Evolutionary conservation across 1,284 basidiomycete genomes (phyloP).

Genomic region (Cystobasidium slooffiae): DNA sequence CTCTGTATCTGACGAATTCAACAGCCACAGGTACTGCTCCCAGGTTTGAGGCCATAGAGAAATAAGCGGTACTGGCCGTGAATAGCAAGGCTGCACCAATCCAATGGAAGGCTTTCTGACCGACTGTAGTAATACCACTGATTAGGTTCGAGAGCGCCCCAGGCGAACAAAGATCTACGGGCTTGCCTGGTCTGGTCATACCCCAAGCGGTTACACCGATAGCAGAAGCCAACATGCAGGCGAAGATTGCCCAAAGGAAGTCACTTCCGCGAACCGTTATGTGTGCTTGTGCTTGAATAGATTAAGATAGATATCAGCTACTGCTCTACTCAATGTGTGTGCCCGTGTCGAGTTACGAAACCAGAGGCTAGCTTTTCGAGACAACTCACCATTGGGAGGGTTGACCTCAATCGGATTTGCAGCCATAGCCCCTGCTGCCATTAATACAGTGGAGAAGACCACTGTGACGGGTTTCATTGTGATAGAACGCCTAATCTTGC

Average conservation of each 20-base stretch:
- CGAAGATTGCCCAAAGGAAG: slow-evolving; percentile 60
- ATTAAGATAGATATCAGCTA: no score
- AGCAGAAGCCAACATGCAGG: slow-evolving; percentile 54
- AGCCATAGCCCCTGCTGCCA: slow-evolving; percentile 13
- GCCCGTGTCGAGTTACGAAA: no score
- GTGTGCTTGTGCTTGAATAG: slow-evolving; percentile 16
- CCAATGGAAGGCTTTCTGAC: slow-evolving; percentile 44
- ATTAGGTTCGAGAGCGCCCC: not conserved
- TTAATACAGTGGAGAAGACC: not conserved
- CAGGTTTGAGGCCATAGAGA: slow-evolving; percentile 67
- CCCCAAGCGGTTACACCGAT: slow-evolving; percentile 57
- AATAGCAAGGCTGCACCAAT: slow-evolving; percentile 49
- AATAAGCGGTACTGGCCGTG: slow-evolving; percentile 59
- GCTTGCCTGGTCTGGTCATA: slow-evolving; percentile 58
- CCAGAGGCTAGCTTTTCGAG: no score
- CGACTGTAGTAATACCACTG: slow-evolving; percentile 53
- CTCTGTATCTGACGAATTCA: slow-evolving; percentile 59
- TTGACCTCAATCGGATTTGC: slow-evolving; percentile 26
- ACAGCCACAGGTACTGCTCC: slow-evolving; percentile 63
- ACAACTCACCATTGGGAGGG: slow-evolving; percentile 4
- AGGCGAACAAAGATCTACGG: not conserved
- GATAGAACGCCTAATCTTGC: no score
- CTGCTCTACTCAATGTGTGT: no score
- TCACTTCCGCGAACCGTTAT: slow-evolving; percentile 51
- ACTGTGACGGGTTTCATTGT: slow-evolving; percentile 18